Conservation (phyloP, 768 basidiomycete genomes). For the Podaxis sp. region DNA sequence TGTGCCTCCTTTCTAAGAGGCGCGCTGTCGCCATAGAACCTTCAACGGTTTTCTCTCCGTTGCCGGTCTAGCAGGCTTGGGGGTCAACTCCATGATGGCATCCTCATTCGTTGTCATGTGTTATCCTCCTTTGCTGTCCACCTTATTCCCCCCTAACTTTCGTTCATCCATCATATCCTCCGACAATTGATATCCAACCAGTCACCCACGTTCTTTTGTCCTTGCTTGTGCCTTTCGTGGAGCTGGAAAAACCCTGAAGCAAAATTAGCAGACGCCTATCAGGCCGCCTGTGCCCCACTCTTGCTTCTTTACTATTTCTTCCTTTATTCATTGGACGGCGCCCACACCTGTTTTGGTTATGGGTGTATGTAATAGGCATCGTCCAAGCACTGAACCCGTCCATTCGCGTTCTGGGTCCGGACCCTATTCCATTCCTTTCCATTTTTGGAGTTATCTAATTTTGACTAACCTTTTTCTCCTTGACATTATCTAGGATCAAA, state of each 20-base stretch:
- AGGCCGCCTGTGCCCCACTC: neutral
- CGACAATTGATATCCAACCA: neutral
- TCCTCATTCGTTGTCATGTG: neutral
- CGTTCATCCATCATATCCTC: neutral
- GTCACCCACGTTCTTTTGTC: neutral
- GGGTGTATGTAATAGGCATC: neutral
- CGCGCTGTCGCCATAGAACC: neutral
- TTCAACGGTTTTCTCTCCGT: neutral
- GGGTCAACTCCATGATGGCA: neutral
- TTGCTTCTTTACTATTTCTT: neutral
- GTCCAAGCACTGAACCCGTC: neutral
- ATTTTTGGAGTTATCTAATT: neutral
- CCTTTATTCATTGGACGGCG: neutral
- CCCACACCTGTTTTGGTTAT: neutral
- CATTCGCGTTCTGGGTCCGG: neutral
- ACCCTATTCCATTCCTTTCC: neutral
- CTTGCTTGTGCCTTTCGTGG: neutral
- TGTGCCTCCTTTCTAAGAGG: neutral
- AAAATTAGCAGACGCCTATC: slow-evolving; percentile 8
- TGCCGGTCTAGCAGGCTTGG: neutral
- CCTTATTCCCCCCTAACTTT: neutral
- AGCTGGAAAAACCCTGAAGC: slow-evolving; percentile 4
- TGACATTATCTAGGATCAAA: slow-evolving; percentile 5
- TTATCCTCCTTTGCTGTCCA: neutral
- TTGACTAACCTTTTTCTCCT: neutral